Evolutionary conservation across 2,329 filamentous ascomycete species (phyloP).

Genomic region (Arthrinium phaeospermum): DNA sequence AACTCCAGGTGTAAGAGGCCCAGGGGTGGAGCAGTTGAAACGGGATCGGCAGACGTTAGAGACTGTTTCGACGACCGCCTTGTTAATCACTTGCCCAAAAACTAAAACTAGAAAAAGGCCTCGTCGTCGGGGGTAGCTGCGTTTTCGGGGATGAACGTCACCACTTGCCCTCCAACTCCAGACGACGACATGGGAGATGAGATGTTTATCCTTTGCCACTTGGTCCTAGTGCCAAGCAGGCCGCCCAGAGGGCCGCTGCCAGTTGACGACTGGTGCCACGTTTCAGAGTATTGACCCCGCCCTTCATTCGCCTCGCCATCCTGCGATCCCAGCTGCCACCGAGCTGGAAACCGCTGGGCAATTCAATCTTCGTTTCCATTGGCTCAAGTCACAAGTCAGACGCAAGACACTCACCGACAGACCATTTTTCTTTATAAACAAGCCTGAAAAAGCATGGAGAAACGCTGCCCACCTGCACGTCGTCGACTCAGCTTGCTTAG

Average conservation of each 20-base stretch:
- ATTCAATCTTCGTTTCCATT: neutral
- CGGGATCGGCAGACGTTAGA: neutral
- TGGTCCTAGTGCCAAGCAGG: neutral
- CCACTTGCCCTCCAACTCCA: neutral
- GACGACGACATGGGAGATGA: neutral
- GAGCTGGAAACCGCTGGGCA: neutral
- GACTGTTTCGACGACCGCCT: neutral
- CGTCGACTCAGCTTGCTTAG: neutral
- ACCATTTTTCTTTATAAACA: neutral
- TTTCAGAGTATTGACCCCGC: neutral
- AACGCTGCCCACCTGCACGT: neutral
- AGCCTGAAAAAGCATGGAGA: neutral
- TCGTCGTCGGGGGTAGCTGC: neutral
- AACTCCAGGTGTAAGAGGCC: slow-evolving; percentile 7
- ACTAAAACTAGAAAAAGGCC: neutral
- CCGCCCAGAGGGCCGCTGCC: neutral
- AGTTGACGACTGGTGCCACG: slow-evolving; percentile 3
- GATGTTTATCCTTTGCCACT: neutral
- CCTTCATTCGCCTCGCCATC: neutral
- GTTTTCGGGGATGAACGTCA: neutral
- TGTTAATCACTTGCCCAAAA: neutral
- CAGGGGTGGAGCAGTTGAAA: slow-evolving; percentile 3
- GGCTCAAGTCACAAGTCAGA: neutral
- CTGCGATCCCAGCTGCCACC: neutral
- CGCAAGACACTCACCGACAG: neutral